Base-by-base conservation (phyloP, 2,329 filamentous ascomycete genomes). In the Fusarium secorum region DNA sequence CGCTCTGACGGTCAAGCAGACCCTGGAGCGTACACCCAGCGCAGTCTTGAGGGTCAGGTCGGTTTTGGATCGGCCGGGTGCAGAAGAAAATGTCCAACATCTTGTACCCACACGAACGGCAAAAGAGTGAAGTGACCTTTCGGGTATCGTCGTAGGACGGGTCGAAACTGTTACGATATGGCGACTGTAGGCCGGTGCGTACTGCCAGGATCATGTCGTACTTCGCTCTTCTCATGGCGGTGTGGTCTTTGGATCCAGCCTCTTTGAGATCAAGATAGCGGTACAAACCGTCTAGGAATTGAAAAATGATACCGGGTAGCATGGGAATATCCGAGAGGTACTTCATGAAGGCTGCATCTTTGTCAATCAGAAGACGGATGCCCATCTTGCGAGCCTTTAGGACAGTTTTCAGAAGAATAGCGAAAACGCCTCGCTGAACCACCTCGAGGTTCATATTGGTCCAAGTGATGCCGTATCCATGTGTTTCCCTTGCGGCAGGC, bases 151-250 rank as follows among this genome's bases (percentile, higher is more conserved):
- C 32, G 14, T 52, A 35, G 18, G 48, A 38, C 18, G 48, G 48
- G 18, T 52, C 48, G 11, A 26, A 11, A 7, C 18, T 38, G 22
- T 38, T 38, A 7, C 14, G 18, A 17, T 38, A 17, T 26, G 33
- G 32, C 14, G 14, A 28, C 22, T 78, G 74, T 0, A 80, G 32
- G 0, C 76, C 77, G 77, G 58, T 4, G 76, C 68, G 3, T 8
- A 82, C 71, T 0, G 79, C 75, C 54, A 79, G 81, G 7, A 81
- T 48, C 4, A 81, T 45, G 53, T 82, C 81, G 30, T 78, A 82
- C 2, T 76, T 48, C 0, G 74, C 74, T 49, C 73, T 61, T 4
- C 64, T 75, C 7, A 57, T 15, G 1, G 73, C 56, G 6, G 73
- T 62, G 2, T 53, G 14, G 7, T 62, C 39, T 7, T 24, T 4